phyloP scores from a whole-genome alignment of 164 flowering plant genomes.

The Euptelea pleiosperma region DNA sequence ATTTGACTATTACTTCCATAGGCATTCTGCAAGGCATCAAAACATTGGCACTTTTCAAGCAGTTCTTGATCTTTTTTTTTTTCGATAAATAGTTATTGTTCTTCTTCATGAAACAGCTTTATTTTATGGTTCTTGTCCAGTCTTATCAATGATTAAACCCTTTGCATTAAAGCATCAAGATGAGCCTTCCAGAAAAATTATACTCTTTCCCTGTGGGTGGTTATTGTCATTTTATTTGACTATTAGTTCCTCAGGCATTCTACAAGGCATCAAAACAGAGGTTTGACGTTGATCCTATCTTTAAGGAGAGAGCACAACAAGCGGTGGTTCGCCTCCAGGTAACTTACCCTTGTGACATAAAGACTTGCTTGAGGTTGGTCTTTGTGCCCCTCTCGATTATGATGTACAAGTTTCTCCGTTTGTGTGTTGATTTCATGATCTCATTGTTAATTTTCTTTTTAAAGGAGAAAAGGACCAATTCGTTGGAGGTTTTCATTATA shows the following conservation, averaged over 20 bases:
- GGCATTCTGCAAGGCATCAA: constrained; percentile 86
- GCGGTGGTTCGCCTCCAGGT: constrained; percentile 97
- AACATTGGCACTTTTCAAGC: too few relatives aligned
- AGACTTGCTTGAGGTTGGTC: background rate
- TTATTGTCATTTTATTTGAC: constrained; percentile 12
- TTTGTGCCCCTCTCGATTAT: background rate
- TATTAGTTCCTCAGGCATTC: constrained; percentile 50
- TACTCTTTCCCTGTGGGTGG: background rate
- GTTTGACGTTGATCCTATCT: constrained; percentile 77
- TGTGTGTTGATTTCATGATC: background rate
- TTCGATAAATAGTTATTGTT: too few relatives aligned
- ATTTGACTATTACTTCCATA: constrained; percentile 24
- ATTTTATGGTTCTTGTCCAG: too few relatives aligned
- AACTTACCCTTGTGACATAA: background rate
- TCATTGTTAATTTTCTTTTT: background rate
- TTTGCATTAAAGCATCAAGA: background rate
- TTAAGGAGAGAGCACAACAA: constrained; percentile 83
- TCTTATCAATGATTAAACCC: too few relatives aligned
- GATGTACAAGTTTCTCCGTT: background rate
- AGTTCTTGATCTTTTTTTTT: too few relatives aligned
- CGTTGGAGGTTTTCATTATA: background rate
- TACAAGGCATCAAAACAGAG: constrained; percentile 79
- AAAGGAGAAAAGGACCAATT: background rate
- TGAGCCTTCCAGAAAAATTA: background rate
- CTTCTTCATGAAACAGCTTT: too few relatives aligned